Conservation (phyloP, 495 filamentous ascomycete genomes). For the Aspergillus coremiiformis region DNA sequence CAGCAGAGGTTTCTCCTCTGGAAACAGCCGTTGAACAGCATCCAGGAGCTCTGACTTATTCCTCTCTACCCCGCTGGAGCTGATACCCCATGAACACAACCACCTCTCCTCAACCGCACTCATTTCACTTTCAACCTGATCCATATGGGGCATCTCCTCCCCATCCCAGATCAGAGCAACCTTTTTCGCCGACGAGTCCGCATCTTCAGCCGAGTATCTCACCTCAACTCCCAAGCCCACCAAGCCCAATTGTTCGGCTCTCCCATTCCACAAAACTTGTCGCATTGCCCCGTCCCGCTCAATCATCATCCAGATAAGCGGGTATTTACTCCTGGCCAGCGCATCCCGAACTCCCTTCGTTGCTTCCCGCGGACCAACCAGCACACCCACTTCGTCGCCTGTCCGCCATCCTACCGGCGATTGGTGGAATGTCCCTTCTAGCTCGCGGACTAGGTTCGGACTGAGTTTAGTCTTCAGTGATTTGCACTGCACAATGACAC, state of each 20-base stretch:
- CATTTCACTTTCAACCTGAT: conserved; percentile 27
- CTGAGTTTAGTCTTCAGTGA: conserved; percentile 45
- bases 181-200: conserved; percentile 18
- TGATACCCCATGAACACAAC: conserved; percentile 25
- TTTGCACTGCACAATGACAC: conserved; percentile 80
- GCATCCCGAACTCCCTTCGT: conserved; percentile 58
- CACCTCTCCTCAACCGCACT: conserved; percentile 22
- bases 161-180: conserved; percentile 54
- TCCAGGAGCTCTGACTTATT: conserved; percentile 23
- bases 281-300: conserved; percentile 31
- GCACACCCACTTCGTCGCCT: conserved; percentile 51
- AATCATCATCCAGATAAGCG: conserved; percentile 54
- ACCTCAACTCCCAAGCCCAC: conserved; percentile 55
- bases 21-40: conserved; percentile 25
- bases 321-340: conserved; percentile 55
- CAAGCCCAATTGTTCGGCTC: conserved; percentile 56
- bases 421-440: conserved; percentile 71
- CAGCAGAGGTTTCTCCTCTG: conserved; percentile 16
- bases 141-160: conserved; percentile 38
- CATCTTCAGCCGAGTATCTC: conserved; percentile 33
- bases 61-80: conserved; percentile 7
- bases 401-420: conserved; percentile 63
- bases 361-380: conserved; percentile 50
- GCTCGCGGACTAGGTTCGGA: conserved; percentile 68
- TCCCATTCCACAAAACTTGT: conserved; percentile 40